Base-by-base conservation (phyloP, 306 rosid species). In the Trifolium pratense region DNA sequence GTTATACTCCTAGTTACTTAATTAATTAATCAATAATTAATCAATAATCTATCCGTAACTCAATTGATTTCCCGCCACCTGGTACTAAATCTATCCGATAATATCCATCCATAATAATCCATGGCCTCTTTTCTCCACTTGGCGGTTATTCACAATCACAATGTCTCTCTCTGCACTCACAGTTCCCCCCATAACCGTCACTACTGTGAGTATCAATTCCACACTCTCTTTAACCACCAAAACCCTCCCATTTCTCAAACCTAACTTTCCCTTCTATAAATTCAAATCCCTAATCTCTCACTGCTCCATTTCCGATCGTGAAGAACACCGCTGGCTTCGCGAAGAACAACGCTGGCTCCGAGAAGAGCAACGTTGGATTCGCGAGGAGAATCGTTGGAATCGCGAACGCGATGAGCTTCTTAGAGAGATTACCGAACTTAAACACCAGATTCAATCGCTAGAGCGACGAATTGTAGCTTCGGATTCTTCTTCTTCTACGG, bases 311-410 rank as follows among this genome's bases (percentile, higher is more conserved):
- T 70, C 82, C 60, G 85, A 85, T 56, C 82, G 78, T 75, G 90
- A 91, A 48, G 92, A 87, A 45, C 42, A 76, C 3, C 88, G 89
- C 1, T 90, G 98, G 98, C 89, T 89, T 42, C 92, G 97, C 3
- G 97, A 93, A 49, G 97, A 93, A 68, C 97, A 89, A 61, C 90
- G 98, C 0, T 93, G 98, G 98, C 84, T 91, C 1, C 92, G 96
- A 0, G 96, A 93, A 10, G 96, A 90, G 40, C 86, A 90, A 70
- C 85, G 96, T 0, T 93, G 98, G 98, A 86, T 90, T 58, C 92
- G 92, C 8, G 93, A 89, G 63, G 96, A 93, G 73, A 89, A 85
- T 36, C 89, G 96, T 2, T 93, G 94, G 97, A 58, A 43, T 18
- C 81, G 85, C 11, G 89, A 94, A n/a, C 90, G 91, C 65, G 89